phyloP scores from a whole-genome alignment of 169 alveolate species.

The Eimeria maxima region DNA sequence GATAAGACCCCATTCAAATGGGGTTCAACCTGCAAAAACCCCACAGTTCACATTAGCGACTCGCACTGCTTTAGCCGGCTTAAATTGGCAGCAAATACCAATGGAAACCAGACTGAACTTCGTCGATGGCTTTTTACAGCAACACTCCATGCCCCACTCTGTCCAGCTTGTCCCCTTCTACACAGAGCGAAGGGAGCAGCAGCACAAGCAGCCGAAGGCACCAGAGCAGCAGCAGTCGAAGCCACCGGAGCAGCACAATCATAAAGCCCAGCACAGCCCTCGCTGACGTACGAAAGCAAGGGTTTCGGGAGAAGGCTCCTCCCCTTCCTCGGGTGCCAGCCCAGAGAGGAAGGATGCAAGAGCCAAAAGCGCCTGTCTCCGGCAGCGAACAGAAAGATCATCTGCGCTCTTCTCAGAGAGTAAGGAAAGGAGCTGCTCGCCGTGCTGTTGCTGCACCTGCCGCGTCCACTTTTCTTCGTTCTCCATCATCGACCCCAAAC shows the following conservation, averaged over 20 bases:
- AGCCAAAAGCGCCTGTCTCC: slow-evolving; percentile 69
- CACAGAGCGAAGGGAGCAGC: background rate
- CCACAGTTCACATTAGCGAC: background rate
- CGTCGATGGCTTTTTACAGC: background rate
- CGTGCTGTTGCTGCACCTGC: slow-evolving; percentile 63
- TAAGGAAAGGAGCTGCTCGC: slow-evolving; percentile 41
- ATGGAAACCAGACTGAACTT: background rate
- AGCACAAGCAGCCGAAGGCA: background rate
- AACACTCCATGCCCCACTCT: background rate
- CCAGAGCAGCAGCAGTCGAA: background rate
- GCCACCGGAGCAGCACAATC: background rate
- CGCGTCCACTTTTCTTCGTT: slow-evolving; percentile 60
- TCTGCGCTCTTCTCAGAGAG: slow-evolving; percentile 57
- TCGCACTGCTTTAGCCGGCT: background rate
- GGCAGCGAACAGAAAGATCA: slow-evolving; percentile 35
- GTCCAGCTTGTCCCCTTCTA: background rate
- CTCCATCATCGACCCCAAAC: slow-evolving; percentile 63
- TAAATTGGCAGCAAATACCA: background rate
- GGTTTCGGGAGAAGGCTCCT: slow-evolving; percentile 67
- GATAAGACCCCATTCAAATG: slow-evolving; percentile 43
- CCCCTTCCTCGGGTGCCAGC: slow-evolving; percentile 70
- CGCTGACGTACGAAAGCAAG: slow-evolving; percentile 60
- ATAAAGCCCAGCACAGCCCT: background rate
- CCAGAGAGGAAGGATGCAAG: slow-evolving; percentile 63
- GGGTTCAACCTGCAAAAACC: slow-evolving; percentile 30